Percentiles rank a stretch among this genome's conserved stretches.
Conservation (phyloP, 148 eudicot species). For the Mesembryanthemum crystallinum region DNA sequence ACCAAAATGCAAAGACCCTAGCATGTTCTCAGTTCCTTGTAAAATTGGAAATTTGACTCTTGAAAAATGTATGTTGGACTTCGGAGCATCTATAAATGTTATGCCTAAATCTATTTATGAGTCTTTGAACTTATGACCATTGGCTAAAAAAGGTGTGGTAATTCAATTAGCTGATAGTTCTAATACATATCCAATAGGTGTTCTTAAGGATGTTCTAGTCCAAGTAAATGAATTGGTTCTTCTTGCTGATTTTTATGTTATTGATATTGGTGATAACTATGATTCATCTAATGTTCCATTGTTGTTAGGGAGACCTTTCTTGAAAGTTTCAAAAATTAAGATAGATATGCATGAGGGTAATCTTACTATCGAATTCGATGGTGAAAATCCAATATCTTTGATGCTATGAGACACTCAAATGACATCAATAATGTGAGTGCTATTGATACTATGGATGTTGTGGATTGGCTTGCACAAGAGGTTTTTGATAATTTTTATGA, state of each 20-base stretch:
- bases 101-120: background rate
- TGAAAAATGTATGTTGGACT: background rate
- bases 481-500: background rate
- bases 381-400: background rate
- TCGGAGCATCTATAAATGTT: background rate
- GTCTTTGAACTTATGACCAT: background rate
- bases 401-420: background rate
- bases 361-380: background rate
- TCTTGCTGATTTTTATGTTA: background rate
- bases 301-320: too few relatives aligned
- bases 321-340: too few relatives aligned
- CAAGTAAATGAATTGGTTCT: background rate
- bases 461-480: background rate
- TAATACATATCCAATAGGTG: background rate
- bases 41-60: too few relatives aligned
- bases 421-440: background rate
- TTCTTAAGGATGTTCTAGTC: background rate
- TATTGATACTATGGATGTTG: background rate
- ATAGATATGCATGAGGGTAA: background rate
- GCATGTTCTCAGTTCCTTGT: too few relatives aligned
- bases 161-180: background rate
- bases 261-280: background rate
- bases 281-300: too few relatives aligned
- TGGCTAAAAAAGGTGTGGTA: background rate
- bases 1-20: too few relatives aligned